A percentile compares a stretch with the other conserved stretches of the same genome.
Conservation (phyloP, 345 rosid species). For the Eucalyptus pauciflora region DNA sequence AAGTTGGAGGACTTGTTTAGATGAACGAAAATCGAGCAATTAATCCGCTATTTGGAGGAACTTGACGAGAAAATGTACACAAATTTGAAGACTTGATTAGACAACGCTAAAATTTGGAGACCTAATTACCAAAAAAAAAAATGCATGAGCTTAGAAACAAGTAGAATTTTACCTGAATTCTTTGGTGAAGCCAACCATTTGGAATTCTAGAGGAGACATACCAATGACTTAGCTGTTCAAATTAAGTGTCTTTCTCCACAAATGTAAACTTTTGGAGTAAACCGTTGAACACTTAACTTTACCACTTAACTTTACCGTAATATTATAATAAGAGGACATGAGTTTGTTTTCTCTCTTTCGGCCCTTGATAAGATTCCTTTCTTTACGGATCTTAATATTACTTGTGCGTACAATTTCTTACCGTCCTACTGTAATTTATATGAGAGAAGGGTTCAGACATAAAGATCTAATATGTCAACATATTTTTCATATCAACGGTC, state of each 20-base stretch:
- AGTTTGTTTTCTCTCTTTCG: background rate
- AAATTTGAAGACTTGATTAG: background rate
- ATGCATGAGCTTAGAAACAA: background rate
- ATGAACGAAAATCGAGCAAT: accelerated
- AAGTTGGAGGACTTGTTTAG: background rate
- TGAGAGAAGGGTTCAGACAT: background rate
- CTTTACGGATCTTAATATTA: background rate
- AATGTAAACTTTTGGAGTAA: background rate
- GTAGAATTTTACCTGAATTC: background rate
- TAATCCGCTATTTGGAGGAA: accelerated
- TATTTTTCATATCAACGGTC: background rate
- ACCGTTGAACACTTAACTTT: background rate
- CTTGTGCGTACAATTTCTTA: background rate
- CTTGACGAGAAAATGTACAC: background rate
- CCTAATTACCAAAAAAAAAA: background rate
- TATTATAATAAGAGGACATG: background rate
- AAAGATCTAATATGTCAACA: background rate
- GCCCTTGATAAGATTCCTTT: background rate
- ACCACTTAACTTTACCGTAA: background rate
- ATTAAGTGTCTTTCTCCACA: background rate
- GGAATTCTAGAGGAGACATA: background rate
- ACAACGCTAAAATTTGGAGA: background rate
- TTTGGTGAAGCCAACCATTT: background rate
- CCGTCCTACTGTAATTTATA: background rate
- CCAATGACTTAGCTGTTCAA: background rate